Evolutionary conservation across 345 rosid species (phyloP).

Genomic region (Physaria fendleri): DNA sequence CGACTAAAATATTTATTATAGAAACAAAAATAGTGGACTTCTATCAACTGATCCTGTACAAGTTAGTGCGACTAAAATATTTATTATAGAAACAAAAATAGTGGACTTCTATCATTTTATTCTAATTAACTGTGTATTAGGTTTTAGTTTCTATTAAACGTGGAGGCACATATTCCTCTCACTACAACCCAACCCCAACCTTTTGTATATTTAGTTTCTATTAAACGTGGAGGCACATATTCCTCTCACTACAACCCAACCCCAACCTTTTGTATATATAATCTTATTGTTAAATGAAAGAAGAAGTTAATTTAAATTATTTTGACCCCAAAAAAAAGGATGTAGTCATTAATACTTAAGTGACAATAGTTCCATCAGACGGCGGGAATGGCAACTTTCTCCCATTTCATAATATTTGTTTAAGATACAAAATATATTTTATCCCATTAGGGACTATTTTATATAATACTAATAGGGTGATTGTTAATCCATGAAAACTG

Average conservation of each 20-base stretch:
- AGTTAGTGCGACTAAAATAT: neutral
- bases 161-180: constrained; percentile 20
- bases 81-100: neutral
- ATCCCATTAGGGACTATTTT: constrained; percentile 3
- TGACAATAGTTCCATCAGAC: constrained; percentile 41
- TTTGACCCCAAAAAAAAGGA: constrained; percentile 39
- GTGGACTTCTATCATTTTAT: neutral
- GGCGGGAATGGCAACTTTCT: constrained; percentile 56
- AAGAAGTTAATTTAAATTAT: constrained; percentile 20
- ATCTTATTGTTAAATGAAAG: neutral
- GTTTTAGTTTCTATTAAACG: constrained; percentile 2
- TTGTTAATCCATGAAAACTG: no score
- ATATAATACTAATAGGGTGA: no score
- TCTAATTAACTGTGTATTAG: neutral
- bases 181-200: constrained; percentile 30
- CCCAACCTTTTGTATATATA: constrained; percentile 1
- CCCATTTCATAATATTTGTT: constrained; percentile 26
- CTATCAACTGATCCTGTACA: neutral
- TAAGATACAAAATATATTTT: constrained; percentile 5
- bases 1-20: no score
- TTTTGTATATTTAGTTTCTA: neutral
- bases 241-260: constrained; percentile 35
- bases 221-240: constrained; percentile 2
- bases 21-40: no score
- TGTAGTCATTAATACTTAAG: constrained; percentile 19